Evolutionary conservation across 345 rosid species (phyloP), one percentile per base, ranked within the genome.

Genomic region (Aurinia saxatilis): DNA sequence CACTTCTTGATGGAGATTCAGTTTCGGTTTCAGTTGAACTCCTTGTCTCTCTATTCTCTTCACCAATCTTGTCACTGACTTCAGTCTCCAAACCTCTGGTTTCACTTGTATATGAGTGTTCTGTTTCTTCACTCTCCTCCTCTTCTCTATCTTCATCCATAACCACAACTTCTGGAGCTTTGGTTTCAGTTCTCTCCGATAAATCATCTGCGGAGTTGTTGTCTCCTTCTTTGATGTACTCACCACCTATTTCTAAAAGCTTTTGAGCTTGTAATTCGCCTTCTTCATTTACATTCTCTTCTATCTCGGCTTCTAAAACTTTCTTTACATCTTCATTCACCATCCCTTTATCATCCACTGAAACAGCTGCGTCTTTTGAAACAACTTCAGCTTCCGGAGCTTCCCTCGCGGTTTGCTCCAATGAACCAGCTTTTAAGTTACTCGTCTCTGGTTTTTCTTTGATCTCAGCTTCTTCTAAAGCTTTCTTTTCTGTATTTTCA

Each of bases 111-210:
- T 44, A 65, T 0, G 57, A 23, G 18, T 57, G 52, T 35, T 50
- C 29, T 29, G 55, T 37, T 49, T 50, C 45, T 72, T 15, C 1
- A 19, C 36, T 54, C 58, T 49, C 36, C 2, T 65, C 60, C 34
- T 57, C 65, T 1, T 48, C 59, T 50, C 57, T 58, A 50, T 35
- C 56, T 29, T 71, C 72, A 60, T 51, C 67, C 66, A 71, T 71
- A 16, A 64, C 60, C 35, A 71, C 49, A 57, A 64, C 70, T 64
- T 64, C 75, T 41, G 66, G 75, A 57, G 75, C 66, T 63, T 57
- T 64, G 50, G 75, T 71, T 64, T 71, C 70, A 36, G 65, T 71
- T 71, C 74, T 63, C 52, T 63, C 69, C 21, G 68, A 19, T 10
- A 70, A 55, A 62, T 62, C 68, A 55, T 19, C 18, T 16, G 38